Evolutionary conservation across 192 early-diverging fungal genomes (phyloP).

Genomic region (Coemansia sp.): DNA sequence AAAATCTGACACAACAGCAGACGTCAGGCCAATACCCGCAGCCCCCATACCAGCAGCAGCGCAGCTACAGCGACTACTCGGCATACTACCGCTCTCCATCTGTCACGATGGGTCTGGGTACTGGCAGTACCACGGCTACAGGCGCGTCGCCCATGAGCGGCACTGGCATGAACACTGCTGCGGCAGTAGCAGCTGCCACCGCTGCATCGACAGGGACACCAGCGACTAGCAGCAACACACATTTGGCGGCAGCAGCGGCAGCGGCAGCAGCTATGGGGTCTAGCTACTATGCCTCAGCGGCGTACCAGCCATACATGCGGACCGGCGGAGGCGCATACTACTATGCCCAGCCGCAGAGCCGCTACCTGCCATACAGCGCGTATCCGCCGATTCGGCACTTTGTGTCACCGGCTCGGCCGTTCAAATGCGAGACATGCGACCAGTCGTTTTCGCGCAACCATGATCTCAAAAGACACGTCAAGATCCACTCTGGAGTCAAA

Average conservation of each 20-base stretch:
- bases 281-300: constrained; percentile 33
- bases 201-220: not conserved
- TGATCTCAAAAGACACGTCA: constrained; percentile 71
- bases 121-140: constrained; percentile 12
- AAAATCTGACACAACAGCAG: constrained; percentile 15
- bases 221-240: constrained; percentile 1
- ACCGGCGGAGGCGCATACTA: constrained; percentile 37
- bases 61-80: constrained; percentile 44
- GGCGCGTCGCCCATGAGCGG: constrained; percentile 25
- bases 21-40: constrained; percentile 18
- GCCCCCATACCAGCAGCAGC: constrained; percentile 17
- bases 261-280: constrained; percentile 37
- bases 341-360: constrained; percentile 38
- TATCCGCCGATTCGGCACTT: constrained; percentile 52
- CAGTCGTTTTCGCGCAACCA: constrained; percentile 69
- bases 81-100: constrained; percentile 50
- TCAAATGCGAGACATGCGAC: constrained; percentile 56
- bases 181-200: not conserved
- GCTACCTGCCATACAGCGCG: constrained; percentile 47
- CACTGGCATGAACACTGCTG: constrained; percentile 8
- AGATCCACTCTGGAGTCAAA: constrained; percentile 72
- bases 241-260: constrained; percentile 32
- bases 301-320: constrained; percentile 51
- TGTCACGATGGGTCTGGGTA: constrained; percentile 22
- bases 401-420: constrained; percentile 53